A percentile compares a stretch with the other conserved stretches of the same genome.
Conservation (phyloP, 441 rosid genomes). For the Euphorbia schlechtendalii region DNA sequence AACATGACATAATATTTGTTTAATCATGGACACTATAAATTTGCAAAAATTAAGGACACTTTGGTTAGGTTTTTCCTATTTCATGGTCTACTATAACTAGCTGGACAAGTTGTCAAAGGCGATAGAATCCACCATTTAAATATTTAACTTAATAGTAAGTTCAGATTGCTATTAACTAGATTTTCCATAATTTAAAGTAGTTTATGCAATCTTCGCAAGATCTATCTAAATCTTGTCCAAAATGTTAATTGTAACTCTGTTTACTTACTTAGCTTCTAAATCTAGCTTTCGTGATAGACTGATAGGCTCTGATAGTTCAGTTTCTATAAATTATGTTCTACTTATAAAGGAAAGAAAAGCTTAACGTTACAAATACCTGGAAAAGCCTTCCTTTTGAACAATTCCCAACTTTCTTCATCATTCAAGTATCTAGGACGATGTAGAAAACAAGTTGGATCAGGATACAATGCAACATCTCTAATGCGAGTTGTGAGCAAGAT, state of each 20-base stretch:
- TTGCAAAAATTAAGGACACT: not conserved
- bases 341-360: not conserved
- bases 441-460: constrained; percentile 8
- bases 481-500: constrained; percentile 20
- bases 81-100: not conserved
- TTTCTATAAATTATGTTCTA: too few relatives aligned
- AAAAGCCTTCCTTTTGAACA: constrained; percentile 28
- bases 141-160: too few relatives aligned
- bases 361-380: constrained; percentile 14
- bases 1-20: not conserved
- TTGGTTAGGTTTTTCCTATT: too few relatives aligned
- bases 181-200: not conserved
- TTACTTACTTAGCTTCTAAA: not conserved
- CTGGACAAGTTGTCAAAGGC: too few relatives aligned
- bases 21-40: not conserved
- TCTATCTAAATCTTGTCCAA: not conserved
- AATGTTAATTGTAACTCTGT: not conserved
- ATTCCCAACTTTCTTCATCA: constrained; percentile 27
- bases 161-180: too few relatives aligned
- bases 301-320: too few relatives aligned
- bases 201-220: not conserved
- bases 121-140: too few relatives aligned
- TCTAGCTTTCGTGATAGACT: not conserved
- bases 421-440: constrained; percentile 14
- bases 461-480: constrained; percentile 19